A percentile compares a stretch with the other conserved stretches of the same genome.
phyloP scores from a whole-genome alignment of 192 early-diverging fungal genomes.

The Powellomyces hirtus region DNA sequence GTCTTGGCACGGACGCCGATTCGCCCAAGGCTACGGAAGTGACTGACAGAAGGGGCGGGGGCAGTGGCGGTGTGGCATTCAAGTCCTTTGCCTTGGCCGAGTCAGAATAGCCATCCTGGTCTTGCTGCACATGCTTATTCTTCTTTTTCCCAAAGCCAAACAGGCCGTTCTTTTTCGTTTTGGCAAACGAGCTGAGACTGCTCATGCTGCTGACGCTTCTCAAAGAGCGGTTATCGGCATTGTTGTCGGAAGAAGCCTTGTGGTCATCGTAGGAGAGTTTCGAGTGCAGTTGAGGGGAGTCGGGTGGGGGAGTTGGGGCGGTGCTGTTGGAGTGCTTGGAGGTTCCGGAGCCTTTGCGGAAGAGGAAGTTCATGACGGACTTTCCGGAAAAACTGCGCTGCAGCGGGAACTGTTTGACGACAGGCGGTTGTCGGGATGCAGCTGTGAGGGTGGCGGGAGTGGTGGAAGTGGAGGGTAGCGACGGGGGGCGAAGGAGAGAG shows the following conservation, averaged over 20 bases:
- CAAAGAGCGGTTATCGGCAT: background rate
- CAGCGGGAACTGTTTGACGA: background rate
- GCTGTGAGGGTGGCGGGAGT: background rate
- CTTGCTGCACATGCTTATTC: background rate
- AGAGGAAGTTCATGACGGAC: conserved; percentile 5
- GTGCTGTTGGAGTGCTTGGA: background rate
- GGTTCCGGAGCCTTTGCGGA: background rate
- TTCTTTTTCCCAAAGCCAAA: conserved; percentile 1
- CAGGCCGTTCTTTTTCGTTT: background rate
- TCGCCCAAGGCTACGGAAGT: too few relatives aligned
- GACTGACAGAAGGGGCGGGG: too few relatives aligned
- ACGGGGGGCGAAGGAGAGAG: too few relatives aligned
- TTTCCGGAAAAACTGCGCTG: background rate
- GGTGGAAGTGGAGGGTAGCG: background rate
- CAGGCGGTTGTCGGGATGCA: background rate
- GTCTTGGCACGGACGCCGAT: too few relatives aligned
- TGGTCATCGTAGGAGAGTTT: too few relatives aligned
- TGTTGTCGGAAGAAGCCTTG: background rate
- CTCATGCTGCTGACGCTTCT: conserved; percentile 1
- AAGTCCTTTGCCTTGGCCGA: too few relatives aligned
- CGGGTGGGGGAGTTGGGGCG: background rate
- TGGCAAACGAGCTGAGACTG: background rate
- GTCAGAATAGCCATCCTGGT: background rate
- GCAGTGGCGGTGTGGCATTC: too few relatives aligned
- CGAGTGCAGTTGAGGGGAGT: too few relatives aligned